Conservation (phyloP, 768 basidiomycete species). For the Polyporus arcularius region DNA sequence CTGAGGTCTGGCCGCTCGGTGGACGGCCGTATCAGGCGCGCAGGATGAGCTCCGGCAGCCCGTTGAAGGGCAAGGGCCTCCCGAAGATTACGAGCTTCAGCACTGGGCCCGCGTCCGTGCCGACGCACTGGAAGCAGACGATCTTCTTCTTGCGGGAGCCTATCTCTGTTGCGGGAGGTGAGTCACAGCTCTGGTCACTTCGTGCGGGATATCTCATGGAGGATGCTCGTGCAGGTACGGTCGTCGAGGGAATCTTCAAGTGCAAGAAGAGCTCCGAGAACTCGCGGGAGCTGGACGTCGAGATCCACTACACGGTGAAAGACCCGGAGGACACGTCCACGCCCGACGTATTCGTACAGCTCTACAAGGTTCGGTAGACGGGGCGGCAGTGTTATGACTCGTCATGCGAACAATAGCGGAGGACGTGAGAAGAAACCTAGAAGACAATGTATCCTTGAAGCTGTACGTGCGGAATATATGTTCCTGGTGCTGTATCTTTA, state of each 20-base stretch:
- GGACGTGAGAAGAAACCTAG: neutral
- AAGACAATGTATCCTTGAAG: neutral
- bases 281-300: constrained; percentile 86
- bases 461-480: neutral
- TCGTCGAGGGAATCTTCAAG: constrained; percentile 78
- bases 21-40: constrained; percentile 62
- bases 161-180: constrained; percentile 74
- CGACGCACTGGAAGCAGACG: constrained; percentile 98
- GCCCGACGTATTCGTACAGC: constrained; percentile 63
- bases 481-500: neutral
- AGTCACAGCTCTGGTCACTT: constrained; percentile 18
- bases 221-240: constrained; percentile 52
- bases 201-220: neutral
- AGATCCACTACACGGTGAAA: constrained; percentile 74
- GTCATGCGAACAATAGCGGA: neutral
- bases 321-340: constrained; percentile 37
- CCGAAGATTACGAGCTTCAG: constrained; percentile 72
- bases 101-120: constrained; percentile 82
- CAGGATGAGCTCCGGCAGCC: constrained; percentile 54
- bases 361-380: constrained; percentile 76
- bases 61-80: constrained; percentile 44
- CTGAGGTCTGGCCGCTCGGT: constrained; percentile 80
- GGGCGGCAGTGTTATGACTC: neutral
- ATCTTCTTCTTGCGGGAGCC: constrained; percentile 83
- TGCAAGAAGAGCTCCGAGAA: constrained; percentile 81